Percentiles rank a stretch among this genome's conserved stretches.
Evolutionary conservation across 2,329 filamentous ascomycete genomes (phyloP).

Genomic region (Fusarium irregulare): DNA sequence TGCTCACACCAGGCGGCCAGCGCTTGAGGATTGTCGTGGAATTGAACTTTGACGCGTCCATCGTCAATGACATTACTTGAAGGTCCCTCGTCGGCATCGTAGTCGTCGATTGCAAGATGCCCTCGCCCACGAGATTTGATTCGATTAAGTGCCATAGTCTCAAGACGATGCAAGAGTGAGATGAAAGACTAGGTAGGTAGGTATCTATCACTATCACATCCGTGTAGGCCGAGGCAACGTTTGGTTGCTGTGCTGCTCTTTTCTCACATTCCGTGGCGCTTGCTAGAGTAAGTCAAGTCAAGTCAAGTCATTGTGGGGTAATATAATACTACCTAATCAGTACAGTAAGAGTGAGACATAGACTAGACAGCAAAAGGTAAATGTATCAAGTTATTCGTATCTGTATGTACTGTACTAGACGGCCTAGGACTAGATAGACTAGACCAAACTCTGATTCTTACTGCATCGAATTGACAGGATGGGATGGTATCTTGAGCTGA

Average conservation of each 20-base stretch:
- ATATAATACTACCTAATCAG: too few species aligned
- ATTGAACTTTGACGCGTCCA: conserved; percentile 49
- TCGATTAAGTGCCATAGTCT: conserved; percentile 46
- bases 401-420: background rate
- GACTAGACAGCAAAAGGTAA: background rate
- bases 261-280: too few species aligned
- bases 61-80: conserved; percentile 46
- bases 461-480: background rate
- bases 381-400: background rate
- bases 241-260: background rate
- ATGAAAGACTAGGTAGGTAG: background rate
- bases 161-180: too few species aligned
- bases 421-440: background rate
- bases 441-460: conserved; percentile 12
- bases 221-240: background rate
- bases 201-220: too few species aligned
- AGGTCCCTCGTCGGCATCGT: conserved; percentile 30
- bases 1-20: conserved; percentile 45
- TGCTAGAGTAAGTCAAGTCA: too few species aligned
- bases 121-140: conserved; percentile 45
- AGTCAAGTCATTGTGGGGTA: too few species aligned
- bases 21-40: conserved; percentile 46
- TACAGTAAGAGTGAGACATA: too few species aligned
- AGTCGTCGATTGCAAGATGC: conserved; percentile 43
- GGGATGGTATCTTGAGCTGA: background rate